Evolutionary conservation across 2,329 filamentous ascomycete genomes (phyloP).

Genomic region (Clonostachys solani): DNA sequence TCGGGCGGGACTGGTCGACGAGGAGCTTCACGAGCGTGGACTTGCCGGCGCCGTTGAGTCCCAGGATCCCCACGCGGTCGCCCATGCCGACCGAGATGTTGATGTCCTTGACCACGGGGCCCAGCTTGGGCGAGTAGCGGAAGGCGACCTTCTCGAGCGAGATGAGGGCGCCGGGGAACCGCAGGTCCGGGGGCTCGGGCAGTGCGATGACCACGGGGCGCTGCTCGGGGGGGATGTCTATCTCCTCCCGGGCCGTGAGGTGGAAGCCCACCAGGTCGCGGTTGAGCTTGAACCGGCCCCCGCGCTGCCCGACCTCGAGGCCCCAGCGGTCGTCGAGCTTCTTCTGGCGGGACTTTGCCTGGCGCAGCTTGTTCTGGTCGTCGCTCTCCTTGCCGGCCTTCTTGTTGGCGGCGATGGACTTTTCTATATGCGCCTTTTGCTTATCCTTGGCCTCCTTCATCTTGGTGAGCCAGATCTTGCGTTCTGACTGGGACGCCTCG

Average conservation of each 20-base stretch:
- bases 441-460: slow-evolving; percentile 82
- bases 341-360: slow-evolving; percentile 80
- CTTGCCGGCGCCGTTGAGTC: slow-evolving; percentile 79
- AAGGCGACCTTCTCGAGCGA: slow-evolving; percentile 68
- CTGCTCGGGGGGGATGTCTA: slow-evolving; percentile 65
- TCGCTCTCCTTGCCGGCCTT: slow-evolving; percentile 72
- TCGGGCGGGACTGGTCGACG: slow-evolving; percentile 54
- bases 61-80: slow-evolving; percentile 70
- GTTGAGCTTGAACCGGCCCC: slow-evolving; percentile 77
- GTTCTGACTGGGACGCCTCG: slow-evolving; percentile 63
- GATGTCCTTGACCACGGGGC: slow-evolving; percentile 54
- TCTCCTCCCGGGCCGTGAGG: slow-evolving; percentile 54
- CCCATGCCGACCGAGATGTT: slow-evolving; percentile 68
- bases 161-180: slow-evolving; percentile 71
- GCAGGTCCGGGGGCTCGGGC: slow-evolving; percentile 62
- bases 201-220: slow-evolving; percentile 52
- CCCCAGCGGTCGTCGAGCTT: slow-evolving; percentile 81
- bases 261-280: slow-evolving; percentile 65
- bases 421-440: slow-evolving; percentile 76
- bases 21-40: slow-evolving; percentile 73
- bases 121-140: slow-evolving; percentile 44
- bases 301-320: slow-evolving; percentile 66
- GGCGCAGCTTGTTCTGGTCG: slow-evolving; percentile 81
- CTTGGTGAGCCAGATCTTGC: slow-evolving; percentile 62
- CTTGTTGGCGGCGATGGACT: slow-evolving; percentile 70